Percentiles rank a stretch among this genome's conserved stretches.
These are phyloP conservation scores for Saitozyma podzolica DNA, from an alignment of 768 basidiomycete genomes.

Conservation along the genomic window DNA sequence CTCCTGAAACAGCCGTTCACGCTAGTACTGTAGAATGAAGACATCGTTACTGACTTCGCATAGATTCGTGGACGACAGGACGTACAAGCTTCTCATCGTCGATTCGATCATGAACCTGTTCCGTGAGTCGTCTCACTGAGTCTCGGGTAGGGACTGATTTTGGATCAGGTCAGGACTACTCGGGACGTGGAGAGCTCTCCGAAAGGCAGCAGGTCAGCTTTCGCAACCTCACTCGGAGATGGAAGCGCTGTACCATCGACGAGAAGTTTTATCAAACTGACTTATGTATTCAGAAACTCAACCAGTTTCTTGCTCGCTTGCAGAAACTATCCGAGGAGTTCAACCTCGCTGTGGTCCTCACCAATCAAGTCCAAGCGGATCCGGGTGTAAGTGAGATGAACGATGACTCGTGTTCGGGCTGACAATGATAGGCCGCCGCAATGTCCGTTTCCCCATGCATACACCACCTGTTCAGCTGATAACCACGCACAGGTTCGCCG, in stretches of 20 bases:
- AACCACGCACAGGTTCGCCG: conserved; percentile 71
- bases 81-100: conserved; percentile 66
- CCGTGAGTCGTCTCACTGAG: conserved; percentile 52
- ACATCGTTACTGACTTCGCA: conserved; percentile 1
- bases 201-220: conserved; percentile 81
- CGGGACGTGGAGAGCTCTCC: conserved; percentile 88
- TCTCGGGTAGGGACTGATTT: background rate
- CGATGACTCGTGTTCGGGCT: conserved; percentile 1
- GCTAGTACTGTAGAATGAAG: background rate
- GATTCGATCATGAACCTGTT: conserved; percentile 98
- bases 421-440: conserved; percentile 39
- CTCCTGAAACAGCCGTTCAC: background rate
- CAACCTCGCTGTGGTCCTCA: conserved; percentile 77
- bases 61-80: conserved; percentile 44
- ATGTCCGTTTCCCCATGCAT: conserved; percentile 28
- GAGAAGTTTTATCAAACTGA: background rate
- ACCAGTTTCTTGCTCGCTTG: conserved; percentile 85
- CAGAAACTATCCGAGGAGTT: conserved; percentile 79
- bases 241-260: no score
- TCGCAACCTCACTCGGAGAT: conserved; percentile 4
- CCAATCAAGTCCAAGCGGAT: conserved; percentile 86
- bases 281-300: conserved; percentile 60
- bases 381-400: conserved; percentile 68
- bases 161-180: conserved; percentile 71
- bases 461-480: conserved; percentile 54